phyloP scores from a whole-genome alignment of 805 yeast species.

The Hermanozyma aechmeae region DNA sequence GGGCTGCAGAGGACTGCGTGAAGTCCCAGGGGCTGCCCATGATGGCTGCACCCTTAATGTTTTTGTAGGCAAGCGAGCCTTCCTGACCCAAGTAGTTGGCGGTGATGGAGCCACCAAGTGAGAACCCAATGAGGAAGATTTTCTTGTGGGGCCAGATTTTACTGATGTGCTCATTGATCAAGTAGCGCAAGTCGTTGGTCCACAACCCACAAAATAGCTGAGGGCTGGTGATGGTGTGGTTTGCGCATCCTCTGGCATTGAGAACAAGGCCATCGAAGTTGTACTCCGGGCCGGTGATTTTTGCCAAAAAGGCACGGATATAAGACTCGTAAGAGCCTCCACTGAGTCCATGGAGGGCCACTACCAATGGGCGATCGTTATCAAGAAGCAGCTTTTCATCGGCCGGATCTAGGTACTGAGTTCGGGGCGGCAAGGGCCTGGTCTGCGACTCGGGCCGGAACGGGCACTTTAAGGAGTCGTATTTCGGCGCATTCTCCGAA shows the following conservation, averaged over 20 bases:
- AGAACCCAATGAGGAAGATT: conserved; percentile 59
- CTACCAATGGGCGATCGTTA: conserved; percentile 41
- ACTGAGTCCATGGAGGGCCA: conserved; percentile 64
- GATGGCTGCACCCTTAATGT: conserved; percentile 48
- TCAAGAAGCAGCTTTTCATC: conserved; percentile 27
- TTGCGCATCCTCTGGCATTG: conserved; percentile 70
- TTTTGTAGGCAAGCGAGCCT: conserved; percentile 33
- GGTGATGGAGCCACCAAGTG: conserved; percentile 62
- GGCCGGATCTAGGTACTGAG: conserved; percentile 45
- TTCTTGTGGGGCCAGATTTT: conserved; percentile 50
- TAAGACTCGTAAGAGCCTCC: conserved; percentile 78
- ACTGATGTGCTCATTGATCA: conserved; percentile 41
- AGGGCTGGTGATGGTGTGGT: conserved; percentile 64
- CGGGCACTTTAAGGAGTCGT: conserved; percentile 15
- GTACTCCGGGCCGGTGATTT: conserved; percentile 29
- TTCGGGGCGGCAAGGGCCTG: conserved; percentile 57
- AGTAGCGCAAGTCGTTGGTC: conserved; percentile 59
- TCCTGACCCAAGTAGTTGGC: conserved; percentile 68
- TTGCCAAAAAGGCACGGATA: conserved; percentile 44
- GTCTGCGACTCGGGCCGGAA: conserved; percentile 38
- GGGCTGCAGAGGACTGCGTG: conserved; percentile 39
- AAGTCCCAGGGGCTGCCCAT: conserved; percentile 73
- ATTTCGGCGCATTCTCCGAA: too few relatives aligned
- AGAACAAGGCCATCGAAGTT: conserved; percentile 50
- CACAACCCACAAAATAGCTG: conserved; percentile 58